Base-by-base conservation (phyloP, 208 protist genomes). In the Acanthamoeba lenticulata region DNA sequence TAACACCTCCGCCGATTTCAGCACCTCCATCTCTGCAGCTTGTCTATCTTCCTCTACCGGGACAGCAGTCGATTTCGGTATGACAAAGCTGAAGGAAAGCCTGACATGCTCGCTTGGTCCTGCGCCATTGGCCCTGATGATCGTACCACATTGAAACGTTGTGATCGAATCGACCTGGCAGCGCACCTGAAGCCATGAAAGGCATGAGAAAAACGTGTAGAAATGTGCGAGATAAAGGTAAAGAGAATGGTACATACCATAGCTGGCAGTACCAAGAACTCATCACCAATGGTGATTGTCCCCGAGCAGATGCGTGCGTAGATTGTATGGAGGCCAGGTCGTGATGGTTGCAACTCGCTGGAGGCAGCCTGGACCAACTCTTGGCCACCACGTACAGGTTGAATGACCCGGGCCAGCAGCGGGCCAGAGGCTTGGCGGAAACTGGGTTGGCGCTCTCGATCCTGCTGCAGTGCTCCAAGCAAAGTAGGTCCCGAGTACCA, bases 401-500 rank as follows among this genome's bases (percentile, higher is more conserved):
- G 60, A 36, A 83, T 11, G 6, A 83, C 72, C 9, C 72, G 72
- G 21, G 72, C 72, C 9, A 52, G 42, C 21, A 83, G 42, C 21
- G 72, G 72, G 72, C 21, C 40, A 0, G 42, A 19, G 2, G 72
- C 15, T 29, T 4, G 42, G 19, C 72, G 27, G 3, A 49, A 40
- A 52, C 15, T 24, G 9, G 67, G 27, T 42, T 17, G 29, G 24
- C 45, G 29, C 55, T 57, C 9, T 11, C 52, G 1, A 11, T 1
- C 17, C 55, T 62, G 19, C 42, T 83, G 27, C 42, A 83, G 72
- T 4, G 42, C 40, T 49, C 24, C 40, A 0, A 83, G 21, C 40
- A 83, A 29, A 21, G 40, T 83, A 49, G 72, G 72, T 3, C 72
- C 72, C 40, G 72, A 83, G 38, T 83, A 83, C 72, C 72, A 83